Conservation (phyloP, 192 early-diverging fungal genomes). For the Linnemannia elongata region DNA sequence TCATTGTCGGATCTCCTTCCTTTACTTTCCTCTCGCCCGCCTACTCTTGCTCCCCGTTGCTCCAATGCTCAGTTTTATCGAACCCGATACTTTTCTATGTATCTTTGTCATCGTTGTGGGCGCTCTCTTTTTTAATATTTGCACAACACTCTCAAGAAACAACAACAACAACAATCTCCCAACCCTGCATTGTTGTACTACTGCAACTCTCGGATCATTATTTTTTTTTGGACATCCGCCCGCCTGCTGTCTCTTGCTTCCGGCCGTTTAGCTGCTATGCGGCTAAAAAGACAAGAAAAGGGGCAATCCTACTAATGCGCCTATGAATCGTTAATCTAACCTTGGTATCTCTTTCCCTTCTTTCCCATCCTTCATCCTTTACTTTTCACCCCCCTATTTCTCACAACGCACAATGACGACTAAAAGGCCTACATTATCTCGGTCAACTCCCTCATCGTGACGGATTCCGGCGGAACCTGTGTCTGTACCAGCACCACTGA, state of each 20-base stretch:
- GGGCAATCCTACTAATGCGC: not conserved
- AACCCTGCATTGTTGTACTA: conserved; percentile 1
- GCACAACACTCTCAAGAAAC: not conserved
- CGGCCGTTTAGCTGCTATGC: conserved; percentile 9
- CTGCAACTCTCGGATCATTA: not conserved
- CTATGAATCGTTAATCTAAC: not conserved
- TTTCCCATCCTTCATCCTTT: not conserved
- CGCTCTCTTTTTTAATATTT: not conserved
- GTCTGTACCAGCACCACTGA: conserved; percentile 70
- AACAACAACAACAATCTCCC: not conserved
- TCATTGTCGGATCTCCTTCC: not conserved
- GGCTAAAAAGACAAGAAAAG: not conserved
- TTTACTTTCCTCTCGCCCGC: not conserved
- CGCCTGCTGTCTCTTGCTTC: not conserved
- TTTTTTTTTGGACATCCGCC: conserved; percentile 9
- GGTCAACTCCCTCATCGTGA: conserved; percentile 81
- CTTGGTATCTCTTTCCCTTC: not conserved
- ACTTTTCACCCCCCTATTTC: not conserved
- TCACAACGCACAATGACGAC: not conserved
- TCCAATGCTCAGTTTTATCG: not conserved
- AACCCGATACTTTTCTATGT: not conserved
- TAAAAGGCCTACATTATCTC: conserved; percentile 74
- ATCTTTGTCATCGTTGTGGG: conserved; percentile 4
- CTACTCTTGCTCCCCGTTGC: not conserved
- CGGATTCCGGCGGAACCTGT: conserved; percentile 84